A percentile compares a stretch with the other conserved stretches of the same genome.
phyloP scores from a whole-genome alignment of 2,329 filamentous ascomycete genomes.

The Talaromyces sp. region DNA sequence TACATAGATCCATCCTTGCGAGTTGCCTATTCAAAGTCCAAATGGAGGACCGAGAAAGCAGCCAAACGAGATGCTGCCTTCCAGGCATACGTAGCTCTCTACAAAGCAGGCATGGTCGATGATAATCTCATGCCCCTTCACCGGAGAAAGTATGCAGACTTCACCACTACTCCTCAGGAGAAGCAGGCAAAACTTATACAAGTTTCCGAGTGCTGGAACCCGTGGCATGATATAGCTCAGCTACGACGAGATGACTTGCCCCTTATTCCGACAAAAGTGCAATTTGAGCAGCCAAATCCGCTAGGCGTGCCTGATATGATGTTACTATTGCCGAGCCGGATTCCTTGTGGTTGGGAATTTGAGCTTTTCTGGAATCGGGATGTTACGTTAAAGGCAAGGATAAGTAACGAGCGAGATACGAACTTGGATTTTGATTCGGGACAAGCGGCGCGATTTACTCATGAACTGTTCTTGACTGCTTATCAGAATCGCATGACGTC shows the following conservation, averaged over 20 bases:
- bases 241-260: slow-evolving; percentile 26
- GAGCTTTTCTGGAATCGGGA: slow-evolving; percentile 33
- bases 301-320: slow-evolving; percentile 25
- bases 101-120: slow-evolving; percentile 70
- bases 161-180: slow-evolving; percentile 30
- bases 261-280: slow-evolving; percentile 25
- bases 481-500: slow-evolving; percentile 24
- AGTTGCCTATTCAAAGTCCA: slow-evolving; percentile 48
- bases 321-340: slow-evolving; percentile 27
- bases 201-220: slow-evolving; percentile 35
- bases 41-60: slow-evolving; percentile 70
- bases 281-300: slow-evolving; percentile 20
- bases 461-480: slow-evolving; percentile 25
- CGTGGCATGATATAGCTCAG: slow-evolving; percentile 39
- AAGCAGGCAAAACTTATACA: slow-evolving; percentile 30
- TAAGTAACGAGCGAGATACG: slow-evolving; percentile 19
- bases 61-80: slow-evolving; percentile 82
- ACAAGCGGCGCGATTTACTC: slow-evolving; percentile 23
- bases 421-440: slow-evolving; percentile 13
- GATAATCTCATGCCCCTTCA: slow-evolving; percentile 69
- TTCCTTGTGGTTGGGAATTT: slow-evolving; percentile 28
- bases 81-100: slow-evolving; percentile 70
- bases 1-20: slow-evolving; percentile 65
- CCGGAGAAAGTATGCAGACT: slow-evolving; percentile 41
- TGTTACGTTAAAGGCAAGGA: slow-evolving; percentile 24